Evolutionary conservation across 176 grass and related monocot genomes (phyloP), one percentile per base, ranked within the genome.

Genomic region (Eremochloa ophiuroides): DNA sequence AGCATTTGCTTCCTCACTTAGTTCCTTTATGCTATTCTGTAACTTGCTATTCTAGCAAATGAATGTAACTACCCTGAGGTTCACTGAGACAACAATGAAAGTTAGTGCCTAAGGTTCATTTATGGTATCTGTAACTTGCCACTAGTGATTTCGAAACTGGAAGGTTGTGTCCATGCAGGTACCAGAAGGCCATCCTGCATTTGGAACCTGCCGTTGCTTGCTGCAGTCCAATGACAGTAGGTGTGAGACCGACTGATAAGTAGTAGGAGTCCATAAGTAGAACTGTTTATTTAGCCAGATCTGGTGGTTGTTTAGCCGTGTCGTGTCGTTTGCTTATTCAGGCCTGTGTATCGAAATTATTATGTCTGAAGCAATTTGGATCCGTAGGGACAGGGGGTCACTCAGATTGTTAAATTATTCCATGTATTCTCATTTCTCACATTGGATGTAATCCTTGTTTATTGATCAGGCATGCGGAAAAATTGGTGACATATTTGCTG

Each of bases 401-500:
- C 12, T 62, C 26, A 25, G 35, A 13, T 23, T 73, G 8, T 56
- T 55, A 1, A 39, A 13, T 71, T 23, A 82, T 62, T 16, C 3
- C 30, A 46, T 30, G 43, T 79, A 13, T 58, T 79, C 14, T 58
- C 29, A 2, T 71, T 4, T 68, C 23, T 79, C 25, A 9, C 18
- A 62, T 62, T 9, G 11, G 58, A 61, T 10, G 58, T 28, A 48
- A 56, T 42, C 7, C 35, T 23, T 79, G 30, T 59, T 73, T 85
- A 28, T 4, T 42, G 56, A 77, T 82, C 61, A 97, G 92, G 89
- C 93, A 20, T 83, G 92, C 12, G 91, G 80, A 39, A 97, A 94
- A 71, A 94, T 97, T 42, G 94, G 88, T 56, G 91, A 92, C 47
- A 92, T 94, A 34, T 97, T 97, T 82, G 51, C 85, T 78, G 94